These are phyloP conservation scores for Spencermartinsiella ligniputridi DNA, from an alignment of 1,139 yeast genomes.

Conservation along the genomic window DNA sequence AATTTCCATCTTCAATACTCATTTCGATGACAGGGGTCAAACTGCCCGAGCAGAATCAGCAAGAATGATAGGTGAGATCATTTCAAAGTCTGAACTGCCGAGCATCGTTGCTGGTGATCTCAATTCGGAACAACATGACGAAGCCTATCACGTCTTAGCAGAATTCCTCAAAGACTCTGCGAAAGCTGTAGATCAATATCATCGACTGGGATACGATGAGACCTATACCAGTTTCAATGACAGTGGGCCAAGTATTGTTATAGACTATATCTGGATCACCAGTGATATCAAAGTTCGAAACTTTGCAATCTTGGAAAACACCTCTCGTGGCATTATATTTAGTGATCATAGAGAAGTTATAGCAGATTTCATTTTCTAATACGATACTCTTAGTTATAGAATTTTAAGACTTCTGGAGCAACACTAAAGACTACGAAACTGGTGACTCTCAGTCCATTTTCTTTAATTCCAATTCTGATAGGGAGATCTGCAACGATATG, in stretches of 20 bases:
- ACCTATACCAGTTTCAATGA: constrained; percentile 48
- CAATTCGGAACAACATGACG: constrained; percentile 49
- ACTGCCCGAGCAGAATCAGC: constrained; percentile 45
- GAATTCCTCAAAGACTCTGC: constrained; percentile 35
- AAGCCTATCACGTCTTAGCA: constrained; percentile 41
- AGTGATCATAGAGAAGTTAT: constrained; percentile 53
- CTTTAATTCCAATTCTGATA: no score
- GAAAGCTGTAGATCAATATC: constrained; percentile 9
- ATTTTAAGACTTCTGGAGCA: no score
- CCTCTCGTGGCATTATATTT: constrained; percentile 41
- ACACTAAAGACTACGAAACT: no score
- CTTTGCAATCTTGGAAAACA: constrained; percentile 45
- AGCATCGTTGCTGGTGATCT: constrained; percentile 41
- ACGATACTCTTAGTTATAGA: no score
- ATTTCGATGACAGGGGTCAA: constrained; percentile 50
- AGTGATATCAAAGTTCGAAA: constrained; percentile 31
- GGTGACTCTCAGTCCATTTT: no score
- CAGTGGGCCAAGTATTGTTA: constrained; percentile 33
- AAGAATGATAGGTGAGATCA: constrained; percentile 40
- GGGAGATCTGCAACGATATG: no score
- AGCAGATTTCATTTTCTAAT: no score
- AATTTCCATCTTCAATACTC: constrained; percentile 49
- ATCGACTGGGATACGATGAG: constrained; percentile 40
- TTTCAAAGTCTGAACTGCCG: constrained; percentile 31
- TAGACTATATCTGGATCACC: constrained; percentile 44